Evolutionary conservation across 2,329 filamentous ascomycete species (phyloP), one percentile per base, ranked within the genome.

Genomic region (Fusarium lateritium): DNA sequence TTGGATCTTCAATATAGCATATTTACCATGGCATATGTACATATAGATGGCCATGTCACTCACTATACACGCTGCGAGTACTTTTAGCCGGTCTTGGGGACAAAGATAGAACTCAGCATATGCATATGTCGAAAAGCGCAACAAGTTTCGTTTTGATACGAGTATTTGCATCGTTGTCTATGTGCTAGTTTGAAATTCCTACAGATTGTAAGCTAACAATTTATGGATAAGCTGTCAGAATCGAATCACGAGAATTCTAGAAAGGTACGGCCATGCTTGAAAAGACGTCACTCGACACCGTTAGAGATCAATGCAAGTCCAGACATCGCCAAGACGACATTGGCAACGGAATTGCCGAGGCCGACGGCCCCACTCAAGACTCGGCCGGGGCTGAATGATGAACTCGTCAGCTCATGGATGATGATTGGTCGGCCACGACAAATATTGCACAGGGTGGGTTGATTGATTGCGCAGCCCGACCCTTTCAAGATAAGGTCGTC

Each of bases 381-480:
- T 33, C 39, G 39, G 52, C 49, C 17, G 38, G 66, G 72, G 62
- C 59, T 67, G 69, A 67, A 62, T 58, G 65, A 62, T 65, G 72
- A 74, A 76, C 77, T 80, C 78, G 78, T 80, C 75, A 80, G 76
- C 78, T 76, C 45, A 44, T 63, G 52, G 50, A 34, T 40, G 39
- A 50, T 75, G 65, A 79, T 80, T 80, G 78, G 73, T 55, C 51
- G 19, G 10, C 28, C 28, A 11, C 28, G 28, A 31, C 28, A 31
- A 31, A 19, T 26, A 38, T 14, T 9, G n/a, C 17, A 17, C 13
- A 34, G 54, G 21, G 52, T 63, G 69, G 69, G 40, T 61, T 59
- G 60, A 65, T 65, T 61, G 69, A 60, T 71, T 73, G 70, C 72
- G 72, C 58, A 65, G 66, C 65, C 28, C 51, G 33, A 51, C 65